phyloP scores from a whole-genome alignment of 2,329 filamentous ascomycete genomes.

The Penicillium fuscoglaucum region DNA sequence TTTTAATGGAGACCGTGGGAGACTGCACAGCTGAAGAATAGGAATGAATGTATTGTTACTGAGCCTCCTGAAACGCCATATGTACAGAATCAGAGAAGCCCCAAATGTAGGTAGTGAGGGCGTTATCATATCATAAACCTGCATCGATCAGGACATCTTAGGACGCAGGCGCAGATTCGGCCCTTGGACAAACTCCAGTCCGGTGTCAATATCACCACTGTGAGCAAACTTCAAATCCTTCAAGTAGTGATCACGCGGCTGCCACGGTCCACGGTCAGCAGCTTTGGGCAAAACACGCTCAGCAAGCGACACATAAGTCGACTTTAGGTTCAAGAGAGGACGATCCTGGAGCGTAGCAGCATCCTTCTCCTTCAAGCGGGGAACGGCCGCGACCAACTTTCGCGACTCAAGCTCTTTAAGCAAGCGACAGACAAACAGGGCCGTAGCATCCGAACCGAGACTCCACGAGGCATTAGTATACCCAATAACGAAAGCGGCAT shows the following conservation, averaged over 20 bases:
- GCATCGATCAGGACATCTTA: constrained; percentile 10
- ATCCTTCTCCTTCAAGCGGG: constrained; percentile 25
- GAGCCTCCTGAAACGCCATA: background rate
- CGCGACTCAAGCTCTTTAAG: constrained; percentile 35
- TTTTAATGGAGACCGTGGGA: background rate
- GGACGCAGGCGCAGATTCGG: constrained; percentile 18
- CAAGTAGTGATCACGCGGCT: constrained; percentile 40
- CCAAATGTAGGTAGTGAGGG: background rate
- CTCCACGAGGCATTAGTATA: constrained; percentile 50
- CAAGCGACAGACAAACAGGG: constrained; percentile 41
- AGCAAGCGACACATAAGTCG: constrained; percentile 44
- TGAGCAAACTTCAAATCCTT: constrained; percentile 43
- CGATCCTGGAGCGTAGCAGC: constrained; percentile 27
- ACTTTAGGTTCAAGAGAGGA: constrained; percentile 40
- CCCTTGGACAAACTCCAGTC: constrained; percentile 33
- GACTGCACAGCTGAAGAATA: background rate
- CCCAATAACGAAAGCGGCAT: constrained; percentile 44
- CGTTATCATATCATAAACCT: background rate
- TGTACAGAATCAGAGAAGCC: background rate
- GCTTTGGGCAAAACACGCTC: constrained; percentile 38
- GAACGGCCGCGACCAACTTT: constrained; percentile 30
- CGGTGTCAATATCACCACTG: constrained; percentile 37
- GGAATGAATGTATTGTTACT: background rate
- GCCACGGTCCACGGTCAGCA: constrained; percentile 44
- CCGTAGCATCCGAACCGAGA: constrained; percentile 47